These are phyloP conservation scores for Flaveria trinervia DNA, from an alignment of 129 eudicot genomes.

Conservation along the genomic window DNA sequence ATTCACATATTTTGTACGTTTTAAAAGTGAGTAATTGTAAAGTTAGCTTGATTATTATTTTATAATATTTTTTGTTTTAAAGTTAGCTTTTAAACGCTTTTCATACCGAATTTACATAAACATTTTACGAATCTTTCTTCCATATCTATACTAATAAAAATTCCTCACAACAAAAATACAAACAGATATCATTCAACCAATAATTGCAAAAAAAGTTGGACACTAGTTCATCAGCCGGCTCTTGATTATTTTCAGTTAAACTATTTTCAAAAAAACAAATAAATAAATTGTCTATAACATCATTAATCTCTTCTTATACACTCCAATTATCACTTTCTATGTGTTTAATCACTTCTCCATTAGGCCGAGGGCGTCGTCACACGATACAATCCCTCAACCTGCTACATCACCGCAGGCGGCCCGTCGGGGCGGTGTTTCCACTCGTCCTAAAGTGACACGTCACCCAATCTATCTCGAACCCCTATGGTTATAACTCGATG, in stretches of 20 bases:
- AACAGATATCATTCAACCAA: slow-evolving; percentile 17
- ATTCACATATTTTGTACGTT: no score
- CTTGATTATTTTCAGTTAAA: slow-evolving; percentile 9
- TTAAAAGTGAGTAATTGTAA: no score
- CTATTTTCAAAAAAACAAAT: background rate
- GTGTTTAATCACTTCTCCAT: slow-evolving; percentile 3
- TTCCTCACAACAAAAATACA: slow-evolving; percentile 29
- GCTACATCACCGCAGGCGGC: no score
- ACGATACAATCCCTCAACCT: no score
- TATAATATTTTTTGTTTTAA: no score
- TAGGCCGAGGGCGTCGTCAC: background rate
- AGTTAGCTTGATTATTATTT: no score
- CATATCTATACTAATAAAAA: background rate
- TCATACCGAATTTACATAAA: no score
- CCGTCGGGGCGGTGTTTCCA: no score
- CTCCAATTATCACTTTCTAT: slow-evolving; percentile 8
- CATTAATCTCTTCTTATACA: slow-evolving; percentile 23
- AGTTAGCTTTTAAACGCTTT: no score
- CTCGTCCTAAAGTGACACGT: no score
- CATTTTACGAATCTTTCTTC: background rate
- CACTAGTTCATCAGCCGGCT: slow-evolving; percentile 42
- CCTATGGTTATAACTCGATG: slow-evolving; percentile 35
- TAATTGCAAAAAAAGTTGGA: slow-evolving; percentile 8
- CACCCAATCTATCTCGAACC: no score
- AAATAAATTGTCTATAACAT: background rate